Evolutionary conservation across 306 rosid genomes (phyloP), one percentile per base, ranked within the genome.

Genomic region (Canavalia ensiformis): DNA sequence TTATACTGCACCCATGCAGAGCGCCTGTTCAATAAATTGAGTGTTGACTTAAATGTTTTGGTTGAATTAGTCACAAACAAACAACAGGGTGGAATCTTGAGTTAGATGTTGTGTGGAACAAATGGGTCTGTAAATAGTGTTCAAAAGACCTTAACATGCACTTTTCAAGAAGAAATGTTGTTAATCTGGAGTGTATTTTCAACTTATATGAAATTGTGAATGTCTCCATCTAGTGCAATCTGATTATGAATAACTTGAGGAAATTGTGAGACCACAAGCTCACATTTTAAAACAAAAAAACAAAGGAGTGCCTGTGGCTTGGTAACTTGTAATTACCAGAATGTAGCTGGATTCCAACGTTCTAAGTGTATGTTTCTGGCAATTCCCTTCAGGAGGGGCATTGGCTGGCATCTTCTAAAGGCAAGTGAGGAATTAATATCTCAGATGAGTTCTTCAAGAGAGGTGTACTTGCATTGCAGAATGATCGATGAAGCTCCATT

Each of bases 371-470:
- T 75, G 29, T 72, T 80, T 68, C 55, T 77, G 88, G 72, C 31
- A 75, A 30, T 87, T 75, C 52, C 28, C 57, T 76, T 74, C 91
- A 95, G 99, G 91, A 95, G 92, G 88, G 98, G 94, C 80, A 91
- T 95, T 76, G 99, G 99, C 57, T 90, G 97, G 99, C 99, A 93
- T 90, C 97, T 95, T 87, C 87, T 95, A 55, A 90, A 89, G 89
- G 98, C 97, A 44, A 83, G 97, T 55, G 99, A 95, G 86, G 98
- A 95, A 72, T 80, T 95, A 57, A 90, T 93, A 71, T 90, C 91
- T 50, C 88, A 69, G 84, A 87, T 88, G 93, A 90, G 87, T 86
- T 82, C 90, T 55, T 73, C 97, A 79, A 87, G 88, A 73, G 97
- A 93, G 76, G 91, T 84, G 76, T 93, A 93, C 85, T 86, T 93